A percentile compares a stretch with the other conserved stretches of the same genome.
Conservation (phyloP, 768 basidiomycete species). For the Lactarius tabidus region DNA sequence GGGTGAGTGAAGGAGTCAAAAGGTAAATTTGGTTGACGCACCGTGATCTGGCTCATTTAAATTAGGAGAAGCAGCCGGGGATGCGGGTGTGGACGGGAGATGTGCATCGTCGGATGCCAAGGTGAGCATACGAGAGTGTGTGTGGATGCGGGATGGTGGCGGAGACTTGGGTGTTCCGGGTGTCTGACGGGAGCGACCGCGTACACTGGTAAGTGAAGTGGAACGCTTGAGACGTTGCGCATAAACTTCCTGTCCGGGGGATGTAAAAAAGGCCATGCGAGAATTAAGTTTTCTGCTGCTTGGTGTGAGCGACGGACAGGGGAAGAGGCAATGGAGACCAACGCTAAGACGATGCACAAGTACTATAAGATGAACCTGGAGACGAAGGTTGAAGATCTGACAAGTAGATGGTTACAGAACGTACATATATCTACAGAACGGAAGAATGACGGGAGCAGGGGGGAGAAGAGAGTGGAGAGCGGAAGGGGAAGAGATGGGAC, state of each 20-base stretch:
- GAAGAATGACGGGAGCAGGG: background rate
- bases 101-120: background rate
- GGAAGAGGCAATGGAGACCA: background rate
- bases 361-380: slow-evolving; percentile 14
- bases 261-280: slow-evolving; percentile 25
- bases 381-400: background rate
- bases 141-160: background rate
- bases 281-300: background rate
- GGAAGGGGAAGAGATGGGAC: background rate
- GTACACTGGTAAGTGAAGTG: slow-evolving; percentile 15
- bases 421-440: slow-evolving; percentile 8
- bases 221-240: slow-evolving; percentile 25
- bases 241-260: slow-evolving; percentile 16
- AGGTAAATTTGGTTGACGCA: background rate
- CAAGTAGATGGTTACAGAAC: background rate
- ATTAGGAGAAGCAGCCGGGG: background rate
- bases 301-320: background rate
- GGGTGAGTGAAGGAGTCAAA: background rate
- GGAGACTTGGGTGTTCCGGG: background rate
- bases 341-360: slow-evolving; percentile 14
- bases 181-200: slow-evolving; percentile 4
- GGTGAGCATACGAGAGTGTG: background rate
- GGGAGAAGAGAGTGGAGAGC: background rate
- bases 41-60: slow-evolving; percentile 3
- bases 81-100: background rate